Evolutionary conservation across 1,139 yeast species (phyloP), one percentile per base, ranked within the genome.

Genomic region (Saccharomyces hybrid): DNA sequence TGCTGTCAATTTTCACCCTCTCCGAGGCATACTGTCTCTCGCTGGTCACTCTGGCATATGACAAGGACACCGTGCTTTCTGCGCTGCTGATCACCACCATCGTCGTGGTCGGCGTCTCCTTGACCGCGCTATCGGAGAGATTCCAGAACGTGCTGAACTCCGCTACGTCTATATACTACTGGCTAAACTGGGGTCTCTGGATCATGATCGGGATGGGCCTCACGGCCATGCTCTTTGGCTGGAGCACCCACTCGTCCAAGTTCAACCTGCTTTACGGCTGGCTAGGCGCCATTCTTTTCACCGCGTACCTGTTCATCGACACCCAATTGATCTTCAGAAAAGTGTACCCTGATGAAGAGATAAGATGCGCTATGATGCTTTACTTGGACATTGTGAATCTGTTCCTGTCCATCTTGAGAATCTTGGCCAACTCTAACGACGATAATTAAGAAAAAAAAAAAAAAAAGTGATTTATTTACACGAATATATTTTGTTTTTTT

Each of bases 301-400:
- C 86, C 24, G 79, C 84, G 7, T 89, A 86, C 68, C 80, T 89
- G 55, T 72, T 89, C 55, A 81, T 88, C 53, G 97, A 89, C 69
- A 89, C 96, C 28, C 96, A 89, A 71, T 72, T 82, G 60, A 80
- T 93, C 53, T 79, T 89, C 81, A 86, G 88, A 65, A 85, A 84
- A 56, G 86, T 80, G 63, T 87, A 86, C 66, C 85, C 95, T 58
- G 97, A 88, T 61, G 97, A 90, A 64, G 96, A 88, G 63, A 79
- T 91, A 19, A 82, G 86, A 29, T 89, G 95, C 52, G 82, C 95
- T 16, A 82, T 89, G 66, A 75, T 81, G 59, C 78, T 89, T 57
- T 89, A 89, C 70, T 78, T 89, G 75, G 97, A 89, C 68, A 78
- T 89, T 51, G 75, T 89, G 71, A 89, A 89, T 72, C 77, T 89